Conservation (phyloP, 345 rosid species). For the Camelina laxa region DNA sequence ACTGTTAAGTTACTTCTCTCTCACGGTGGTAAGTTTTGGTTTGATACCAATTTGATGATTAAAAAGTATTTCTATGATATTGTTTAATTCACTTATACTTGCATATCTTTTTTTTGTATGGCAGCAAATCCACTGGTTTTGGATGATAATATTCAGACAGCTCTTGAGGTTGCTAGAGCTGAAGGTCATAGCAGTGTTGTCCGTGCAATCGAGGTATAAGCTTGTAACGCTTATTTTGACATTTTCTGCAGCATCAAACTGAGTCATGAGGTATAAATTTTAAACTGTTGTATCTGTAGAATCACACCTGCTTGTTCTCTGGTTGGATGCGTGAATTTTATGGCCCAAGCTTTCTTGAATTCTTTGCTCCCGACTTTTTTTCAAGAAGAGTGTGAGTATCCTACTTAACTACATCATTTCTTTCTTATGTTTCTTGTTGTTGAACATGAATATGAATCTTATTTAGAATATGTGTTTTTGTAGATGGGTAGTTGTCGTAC, state of each 20-base stretch:
- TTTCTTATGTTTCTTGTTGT: neutral
- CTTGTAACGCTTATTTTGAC: neutral
- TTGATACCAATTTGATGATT: neutral
- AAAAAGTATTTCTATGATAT: neutral
- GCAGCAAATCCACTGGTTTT: constrained; percentile 72
- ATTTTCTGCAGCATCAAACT: neutral
- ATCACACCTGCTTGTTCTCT: constrained; percentile 71
- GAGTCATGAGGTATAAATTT: neutral
- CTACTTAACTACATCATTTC: neutral
- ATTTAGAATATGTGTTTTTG: constrained; percentile 10
- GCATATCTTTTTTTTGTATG: constrained; percentile 32
- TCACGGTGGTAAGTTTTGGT: constrained; percentile 57
- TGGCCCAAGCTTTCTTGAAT: constrained; percentile 79
- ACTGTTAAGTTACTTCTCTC: constrained; percentile 76
- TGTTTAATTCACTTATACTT: neutral
- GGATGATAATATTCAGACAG: constrained; percentile 75
- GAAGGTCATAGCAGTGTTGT: constrained; percentile 67
- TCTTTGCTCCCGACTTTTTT: constrained; percentile 65
- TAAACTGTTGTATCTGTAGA: constrained; percentile 45
- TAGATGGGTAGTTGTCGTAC: constrained; percentile 85
- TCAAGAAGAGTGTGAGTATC: constrained; percentile 77
- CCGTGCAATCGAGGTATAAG: constrained; percentile 82
- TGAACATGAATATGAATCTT: neutral
- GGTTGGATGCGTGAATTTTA: constrained; percentile 85
- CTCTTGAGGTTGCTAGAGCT: constrained; percentile 77